A percentile compares a stretch with the other conserved stretches of the same genome.
Evolutionary conservation across 2,329 filamentous ascomycete genomes (phyloP).

Genomic region (Pseudovirgaria hyperparasitica): DNA sequence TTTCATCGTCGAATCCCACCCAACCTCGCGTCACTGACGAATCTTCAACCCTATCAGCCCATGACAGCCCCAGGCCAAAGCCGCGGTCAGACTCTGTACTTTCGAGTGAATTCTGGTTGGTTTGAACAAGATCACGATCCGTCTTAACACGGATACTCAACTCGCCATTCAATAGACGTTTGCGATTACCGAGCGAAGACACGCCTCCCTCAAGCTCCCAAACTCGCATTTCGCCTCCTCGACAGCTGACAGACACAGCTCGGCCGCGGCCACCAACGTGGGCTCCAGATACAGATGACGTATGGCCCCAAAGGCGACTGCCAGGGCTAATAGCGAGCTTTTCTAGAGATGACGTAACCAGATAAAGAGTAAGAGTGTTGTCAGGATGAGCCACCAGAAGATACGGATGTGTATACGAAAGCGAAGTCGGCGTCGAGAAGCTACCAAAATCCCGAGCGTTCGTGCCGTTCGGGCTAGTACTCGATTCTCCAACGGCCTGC

Average conservation of each 20-base stretch:
- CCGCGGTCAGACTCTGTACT: conserved; percentile 15
- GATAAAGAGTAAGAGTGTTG: conserved; percentile 73
- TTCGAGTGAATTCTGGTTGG: conserved; percentile 8
- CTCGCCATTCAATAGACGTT: conserved; percentile 30
- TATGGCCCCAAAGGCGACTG: conserved; percentile 78
- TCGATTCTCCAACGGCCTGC: too few relatives aligned
- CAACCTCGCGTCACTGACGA: conserved; percentile 42
- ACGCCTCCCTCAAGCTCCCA: conserved; percentile 78
- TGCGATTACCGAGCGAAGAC: conserved; percentile 28
- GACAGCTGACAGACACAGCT: conserved; percentile 74
- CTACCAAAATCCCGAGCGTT: too few relatives aligned
- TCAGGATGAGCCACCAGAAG: conserved; percentile 73
- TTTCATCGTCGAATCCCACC: conserved; percentile 84
- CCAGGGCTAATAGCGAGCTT: conserved; percentile 57
- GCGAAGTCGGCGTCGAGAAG: conserved; percentile 34
- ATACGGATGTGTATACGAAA: conserved; percentile 62
- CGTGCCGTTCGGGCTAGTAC: conserved; percentile 11
- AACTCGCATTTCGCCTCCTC: conserved; percentile 57
- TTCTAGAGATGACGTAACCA: conserved; percentile 61
- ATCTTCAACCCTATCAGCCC: conserved; percentile 24
- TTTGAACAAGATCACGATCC: conserved; percentile 12
- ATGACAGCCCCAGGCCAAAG: conserved; percentile 20
- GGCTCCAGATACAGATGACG: conserved; percentile 74
- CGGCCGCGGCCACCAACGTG: conserved; percentile 76
- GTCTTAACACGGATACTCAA: conserved; percentile 42